A percentile compares a stretch with the other conserved stretches of the same genome.
These are phyloP conservation scores for Lactuca saligna DNA, from an alignment of 129 eudicot species.

Conservation along the genomic window DNA sequence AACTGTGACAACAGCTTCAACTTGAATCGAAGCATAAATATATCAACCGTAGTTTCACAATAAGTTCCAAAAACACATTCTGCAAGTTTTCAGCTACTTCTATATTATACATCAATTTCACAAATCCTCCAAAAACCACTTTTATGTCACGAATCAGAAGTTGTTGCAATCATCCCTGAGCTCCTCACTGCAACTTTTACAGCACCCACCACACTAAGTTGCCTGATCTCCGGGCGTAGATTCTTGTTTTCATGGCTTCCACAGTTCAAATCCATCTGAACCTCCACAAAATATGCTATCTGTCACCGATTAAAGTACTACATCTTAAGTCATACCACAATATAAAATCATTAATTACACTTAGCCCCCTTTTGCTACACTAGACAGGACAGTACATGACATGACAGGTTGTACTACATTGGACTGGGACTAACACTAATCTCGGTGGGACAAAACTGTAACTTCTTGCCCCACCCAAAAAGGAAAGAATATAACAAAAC, in stretches of 20 bases:
- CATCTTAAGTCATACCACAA: neutral
- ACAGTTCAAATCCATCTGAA: conserved; percentile 49
- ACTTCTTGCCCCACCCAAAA: too few species aligned
- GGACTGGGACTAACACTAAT: too few species aligned
- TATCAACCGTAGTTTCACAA: too few species aligned
- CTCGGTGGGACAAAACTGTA: too few species aligned
- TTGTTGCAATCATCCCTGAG: conserved; percentile 56
- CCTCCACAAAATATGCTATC: conserved; percentile 79
- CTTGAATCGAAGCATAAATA: too few species aligned
- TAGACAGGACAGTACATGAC: too few species aligned
- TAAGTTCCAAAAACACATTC: too few species aligned
- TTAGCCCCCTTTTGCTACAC: too few species aligned
- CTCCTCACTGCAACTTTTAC: conserved; percentile 86
- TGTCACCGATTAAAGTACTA: conserved; percentile 17
- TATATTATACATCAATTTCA: neutral
- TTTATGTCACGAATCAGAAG: conserved; percentile 35
- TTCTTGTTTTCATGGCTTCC: conserved; percentile 22
- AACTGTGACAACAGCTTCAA: too few species aligned
- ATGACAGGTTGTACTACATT: too few species aligned
- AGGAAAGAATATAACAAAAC: too few species aligned
- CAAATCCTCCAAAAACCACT: neutral
- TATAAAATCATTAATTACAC: neutral
- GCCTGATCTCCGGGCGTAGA: conserved; percentile 59
- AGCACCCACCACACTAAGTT: conserved; percentile 78
- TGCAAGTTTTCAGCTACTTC: too few species aligned